Conservation (phyloP, 2,329 filamentous ascomycete species). For the Fusarium hainanense region DNA sequence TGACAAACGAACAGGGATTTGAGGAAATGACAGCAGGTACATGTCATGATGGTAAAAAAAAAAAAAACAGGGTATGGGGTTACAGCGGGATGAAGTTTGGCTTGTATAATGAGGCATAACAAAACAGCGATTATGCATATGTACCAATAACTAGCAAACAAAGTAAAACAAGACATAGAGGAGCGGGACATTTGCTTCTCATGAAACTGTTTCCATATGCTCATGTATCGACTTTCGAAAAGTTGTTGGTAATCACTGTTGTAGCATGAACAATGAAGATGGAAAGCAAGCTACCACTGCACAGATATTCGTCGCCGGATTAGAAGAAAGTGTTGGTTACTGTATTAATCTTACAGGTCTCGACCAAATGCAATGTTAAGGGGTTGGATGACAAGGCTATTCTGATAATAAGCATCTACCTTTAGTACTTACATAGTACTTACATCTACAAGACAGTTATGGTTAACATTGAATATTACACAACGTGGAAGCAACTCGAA, state of each 20-base stretch:
- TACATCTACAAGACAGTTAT: too few species aligned
- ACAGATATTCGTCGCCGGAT: background rate
- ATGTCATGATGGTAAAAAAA: conserved; percentile 10
- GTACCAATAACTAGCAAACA: conserved; percentile 17
- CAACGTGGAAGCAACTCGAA: background rate
- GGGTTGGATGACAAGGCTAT: too few species aligned
- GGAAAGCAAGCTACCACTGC: background rate
- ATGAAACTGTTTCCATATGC: background rate
- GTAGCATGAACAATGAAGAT: background rate
- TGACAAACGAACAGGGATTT: background rate
- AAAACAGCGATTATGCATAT: conserved; percentile 17
- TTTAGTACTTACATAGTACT: too few species aligned
- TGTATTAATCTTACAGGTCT: too few species aligned
- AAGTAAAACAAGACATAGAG: conserved; percentile 10
- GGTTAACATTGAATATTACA: too few species aligned
- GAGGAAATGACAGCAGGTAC: conserved; percentile 1
- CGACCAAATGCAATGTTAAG: too few species aligned
- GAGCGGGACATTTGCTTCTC: background rate
- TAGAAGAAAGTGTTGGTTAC: too few species aligned
- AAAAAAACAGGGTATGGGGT: conserved; percentile 1
- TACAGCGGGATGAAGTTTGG: conserved; percentile 3
- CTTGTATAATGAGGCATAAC: conserved; percentile 20
- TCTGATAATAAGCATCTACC: too few species aligned
- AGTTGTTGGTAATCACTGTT: background rate
- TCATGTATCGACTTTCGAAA: background rate